Evolutionary conservation across 2,329 filamentous ascomycete genomes (phyloP).

Genomic region (Arthroderma uncinatum): DNA sequence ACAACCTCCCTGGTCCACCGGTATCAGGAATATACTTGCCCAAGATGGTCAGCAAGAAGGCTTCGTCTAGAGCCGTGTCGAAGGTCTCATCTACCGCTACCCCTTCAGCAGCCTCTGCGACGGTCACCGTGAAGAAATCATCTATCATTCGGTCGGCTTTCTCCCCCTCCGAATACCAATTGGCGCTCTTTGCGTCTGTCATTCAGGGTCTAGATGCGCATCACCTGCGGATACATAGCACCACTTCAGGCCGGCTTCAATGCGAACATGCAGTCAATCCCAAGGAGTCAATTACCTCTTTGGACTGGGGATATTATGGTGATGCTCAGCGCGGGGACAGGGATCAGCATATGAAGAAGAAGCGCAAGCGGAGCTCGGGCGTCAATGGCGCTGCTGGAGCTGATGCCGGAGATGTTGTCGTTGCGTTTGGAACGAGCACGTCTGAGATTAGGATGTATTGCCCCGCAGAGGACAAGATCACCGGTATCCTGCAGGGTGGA

Average conservation of each 20-base stretch:
- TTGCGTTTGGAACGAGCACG: conserved; percentile 40
- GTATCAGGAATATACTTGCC: neutral
- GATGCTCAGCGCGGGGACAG: conserved; percentile 24
- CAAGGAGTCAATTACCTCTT: conserved; percentile 38
- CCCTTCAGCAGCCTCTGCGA: conserved; percentile 27
- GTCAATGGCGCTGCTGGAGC: conserved; percentile 28
- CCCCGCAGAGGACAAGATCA: conserved; percentile 37
- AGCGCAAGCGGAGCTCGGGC: conserved; percentile 39
- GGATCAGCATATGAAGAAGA: conserved; percentile 38
- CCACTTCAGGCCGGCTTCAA: conserved; percentile 38
- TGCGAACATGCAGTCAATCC: conserved; percentile 41
- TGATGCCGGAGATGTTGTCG: conserved; percentile 31
- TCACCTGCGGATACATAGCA: conserved; percentile 43
- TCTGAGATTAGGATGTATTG: conserved; percentile 43
- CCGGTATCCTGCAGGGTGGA: conserved; percentile 35
- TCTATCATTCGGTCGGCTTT: conserved; percentile 42
- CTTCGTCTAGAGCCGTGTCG: conserved; percentile 31
- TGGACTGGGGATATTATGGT: conserved; percentile 41
- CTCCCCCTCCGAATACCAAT: conserved; percentile 40
- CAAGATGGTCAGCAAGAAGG: conserved; percentile 38
- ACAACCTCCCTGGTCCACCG: too few species aligned
- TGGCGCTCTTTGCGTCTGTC: conserved; percentile 43
- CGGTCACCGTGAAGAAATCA: conserved; percentile 33
- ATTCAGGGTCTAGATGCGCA: conserved; percentile 44
- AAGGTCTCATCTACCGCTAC: conserved; percentile 37